Evolutionary conservation across 306 rosid genomes (phyloP).

Genomic region (Malus orientalis): DNA sequence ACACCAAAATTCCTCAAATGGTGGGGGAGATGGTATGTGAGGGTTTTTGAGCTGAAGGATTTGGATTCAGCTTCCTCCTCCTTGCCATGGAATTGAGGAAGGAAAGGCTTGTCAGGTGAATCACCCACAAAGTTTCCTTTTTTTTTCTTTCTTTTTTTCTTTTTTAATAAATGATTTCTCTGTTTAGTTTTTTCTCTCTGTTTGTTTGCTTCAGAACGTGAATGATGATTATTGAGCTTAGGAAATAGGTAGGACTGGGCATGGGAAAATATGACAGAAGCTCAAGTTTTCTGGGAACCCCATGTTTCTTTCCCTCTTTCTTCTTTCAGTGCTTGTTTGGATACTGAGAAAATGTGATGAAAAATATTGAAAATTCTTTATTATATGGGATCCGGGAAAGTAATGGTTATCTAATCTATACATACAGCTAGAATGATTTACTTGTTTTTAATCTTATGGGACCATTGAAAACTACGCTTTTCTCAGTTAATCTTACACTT

Average conservation of each 20-base stretch:
- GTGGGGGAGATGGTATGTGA: neutral
- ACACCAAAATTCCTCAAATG: neutral
- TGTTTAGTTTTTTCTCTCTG: neutral
- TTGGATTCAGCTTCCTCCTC: slow-evolving; percentile 7
- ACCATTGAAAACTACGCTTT: neutral
- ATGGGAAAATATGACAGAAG: neutral
- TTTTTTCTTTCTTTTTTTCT: neutral
- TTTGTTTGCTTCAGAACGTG: neutral
- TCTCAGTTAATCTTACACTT: neutral
- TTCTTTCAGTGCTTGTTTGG: neutral
- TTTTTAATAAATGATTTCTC: neutral
- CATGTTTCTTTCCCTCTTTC: neutral
- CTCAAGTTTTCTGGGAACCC: neutral
- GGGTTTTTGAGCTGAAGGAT: slow-evolving; percentile 27
- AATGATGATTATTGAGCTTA: neutral
- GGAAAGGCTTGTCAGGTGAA: slow-evolving; percentile 73
- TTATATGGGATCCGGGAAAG: neutral
- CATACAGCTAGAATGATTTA: neutral
- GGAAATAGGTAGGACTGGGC: neutral
- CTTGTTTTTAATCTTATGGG: neutral
- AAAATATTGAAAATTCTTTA: neutral
- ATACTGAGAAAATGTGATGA: neutral
- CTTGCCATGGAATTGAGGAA: slow-evolving; percentile 55
- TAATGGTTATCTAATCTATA: neutral
- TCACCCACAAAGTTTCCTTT: neutral